Evolutionary conservation across 1,139 yeast species (phyloP).

Genomic region (Kodamaea alishanica): DNA sequence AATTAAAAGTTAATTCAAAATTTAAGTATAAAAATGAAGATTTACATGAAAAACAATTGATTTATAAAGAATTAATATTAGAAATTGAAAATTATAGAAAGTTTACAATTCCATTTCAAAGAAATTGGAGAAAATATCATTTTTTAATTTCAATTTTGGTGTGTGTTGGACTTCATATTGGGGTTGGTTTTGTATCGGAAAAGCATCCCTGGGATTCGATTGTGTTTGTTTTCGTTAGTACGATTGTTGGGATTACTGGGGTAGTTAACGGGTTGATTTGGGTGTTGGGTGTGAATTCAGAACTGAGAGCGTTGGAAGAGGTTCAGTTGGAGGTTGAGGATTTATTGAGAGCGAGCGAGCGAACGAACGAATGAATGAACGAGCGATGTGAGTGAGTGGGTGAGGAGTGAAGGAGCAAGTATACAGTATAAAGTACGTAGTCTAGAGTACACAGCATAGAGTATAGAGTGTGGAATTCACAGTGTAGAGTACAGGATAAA

Average conservation of each 20-base stretch:
- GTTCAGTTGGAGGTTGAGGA: conserved; percentile 59
- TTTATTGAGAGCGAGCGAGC: conserved; percentile 12
- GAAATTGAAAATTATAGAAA: conserved; percentile 55
- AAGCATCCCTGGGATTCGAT: conserved; percentile 54
- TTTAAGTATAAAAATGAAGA: conserved; percentile 1
- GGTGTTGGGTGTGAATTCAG: conserved; percentile 72
- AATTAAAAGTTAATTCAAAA: conserved; percentile 21
- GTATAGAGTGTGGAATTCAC: too few relatives aligned
- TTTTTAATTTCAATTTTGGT: conserved; percentile 53
- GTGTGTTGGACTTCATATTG: conserved; percentile 51
- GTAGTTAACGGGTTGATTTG: conserved; percentile 75
- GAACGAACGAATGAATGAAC: conserved; percentile 1
- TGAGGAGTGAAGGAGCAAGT: too few relatives aligned
- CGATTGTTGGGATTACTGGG: conserved; percentile 61
- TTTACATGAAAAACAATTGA: conserved; percentile 24
- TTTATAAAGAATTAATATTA: conserved; percentile 54
- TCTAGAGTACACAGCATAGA: too few relatives aligned
- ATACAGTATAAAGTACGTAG: too few relatives aligned
- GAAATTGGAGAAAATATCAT: conserved; percentile 61
- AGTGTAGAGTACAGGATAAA: too few relatives aligned
- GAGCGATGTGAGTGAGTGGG: not conserved
- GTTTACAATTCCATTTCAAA: conserved; percentile 57
- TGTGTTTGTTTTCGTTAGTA: conserved; percentile 50
- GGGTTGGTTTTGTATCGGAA: conserved; percentile 57
- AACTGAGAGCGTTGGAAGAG: conserved; percentile 72